Percentiles rank a stretch among this genome's conserved stretches.
Conservation (phyloP, 441 rosid genomes). For the Jatropha podagrica region DNA sequence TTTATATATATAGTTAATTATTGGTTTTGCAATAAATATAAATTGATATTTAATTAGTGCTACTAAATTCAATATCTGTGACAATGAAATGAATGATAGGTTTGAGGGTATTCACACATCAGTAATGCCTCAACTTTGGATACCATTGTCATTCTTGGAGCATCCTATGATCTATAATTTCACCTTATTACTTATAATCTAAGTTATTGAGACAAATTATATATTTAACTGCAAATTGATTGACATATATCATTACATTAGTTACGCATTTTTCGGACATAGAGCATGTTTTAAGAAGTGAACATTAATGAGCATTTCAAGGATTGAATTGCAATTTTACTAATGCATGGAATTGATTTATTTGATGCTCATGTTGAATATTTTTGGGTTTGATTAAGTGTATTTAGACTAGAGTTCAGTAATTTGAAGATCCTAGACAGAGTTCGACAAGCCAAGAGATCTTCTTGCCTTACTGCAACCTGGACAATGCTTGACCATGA, state of each 20-base stretch:
- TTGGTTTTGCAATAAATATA: too few species aligned
- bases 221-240: not conserved
- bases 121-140: too few species aligned
- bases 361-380: not conserved
- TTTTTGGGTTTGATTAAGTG: constrained; percentile 7
- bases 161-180: too few species aligned
- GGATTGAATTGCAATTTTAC: constrained; percentile 9
- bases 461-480: not conserved
- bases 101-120: too few species aligned
- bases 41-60: too few species aligned
- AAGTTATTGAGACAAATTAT: not conserved
- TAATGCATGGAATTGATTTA: not conserved
- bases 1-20: too few species aligned
- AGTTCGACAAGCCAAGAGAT: not conserved
- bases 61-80: too few species aligned
- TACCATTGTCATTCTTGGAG: too few species aligned
- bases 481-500: constrained; percentile 7
- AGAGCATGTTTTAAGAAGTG: not conserved
- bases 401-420: not conserved
- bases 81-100: too few species aligned
- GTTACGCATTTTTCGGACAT: not conserved
- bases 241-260: not conserved
- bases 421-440: not conserved
- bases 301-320: not conserved
- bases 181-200: not conserved